Percentiles rank a stretch among this genome's conserved stretches.
Conservation (phyloP, 1,139 yeast genomes). For the Eremothecium sinecaudum region DNA sequence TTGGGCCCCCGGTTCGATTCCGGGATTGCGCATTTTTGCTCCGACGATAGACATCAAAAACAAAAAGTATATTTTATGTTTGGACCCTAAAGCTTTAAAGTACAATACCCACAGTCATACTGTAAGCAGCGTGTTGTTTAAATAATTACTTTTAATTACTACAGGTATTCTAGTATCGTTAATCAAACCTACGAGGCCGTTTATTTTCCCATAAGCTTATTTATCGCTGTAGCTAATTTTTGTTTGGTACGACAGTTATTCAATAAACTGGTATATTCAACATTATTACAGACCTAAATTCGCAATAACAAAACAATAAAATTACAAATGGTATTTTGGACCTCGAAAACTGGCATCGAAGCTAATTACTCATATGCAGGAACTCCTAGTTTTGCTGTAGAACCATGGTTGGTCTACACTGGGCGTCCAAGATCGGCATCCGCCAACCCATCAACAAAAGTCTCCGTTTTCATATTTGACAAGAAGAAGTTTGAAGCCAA, state of each 20-base stretch:
- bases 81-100: too few relatives aligned
- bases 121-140: too few relatives aligned
- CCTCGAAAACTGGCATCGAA: slow-evolving; percentile 55
- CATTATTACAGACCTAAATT: background rate
- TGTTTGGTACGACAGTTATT: too few relatives aligned
- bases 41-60: background rate
- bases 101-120: too few relatives aligned
- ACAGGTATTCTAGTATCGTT: too few relatives aligned
- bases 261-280: too few relatives aligned
- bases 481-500: slow-evolving; percentile 62
- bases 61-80: too few relatives aligned
- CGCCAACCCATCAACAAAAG: slow-evolving; percentile 34
- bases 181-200: too few relatives aligned
- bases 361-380: slow-evolving; percentile 65
- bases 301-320: background rate
- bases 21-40: slow-evolving; percentile 13
- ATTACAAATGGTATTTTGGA: slow-evolving; percentile 23
- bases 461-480: slow-evolving; percentile 81
- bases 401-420: slow-evolving; percentile 80
- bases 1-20: slow-evolving; percentile 17
- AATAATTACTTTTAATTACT: too few relatives aligned
- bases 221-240: too few relatives aligned
- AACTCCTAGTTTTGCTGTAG: slow-evolving; percentile 64
- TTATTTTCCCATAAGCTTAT: too few relatives aligned
- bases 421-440: slow-evolving; percentile 56